These are phyloP conservation scores for Cerrena zonata DNA, from an alignment of 1,284 basidiomycete genomes.

Conservation along the genomic window DNA sequence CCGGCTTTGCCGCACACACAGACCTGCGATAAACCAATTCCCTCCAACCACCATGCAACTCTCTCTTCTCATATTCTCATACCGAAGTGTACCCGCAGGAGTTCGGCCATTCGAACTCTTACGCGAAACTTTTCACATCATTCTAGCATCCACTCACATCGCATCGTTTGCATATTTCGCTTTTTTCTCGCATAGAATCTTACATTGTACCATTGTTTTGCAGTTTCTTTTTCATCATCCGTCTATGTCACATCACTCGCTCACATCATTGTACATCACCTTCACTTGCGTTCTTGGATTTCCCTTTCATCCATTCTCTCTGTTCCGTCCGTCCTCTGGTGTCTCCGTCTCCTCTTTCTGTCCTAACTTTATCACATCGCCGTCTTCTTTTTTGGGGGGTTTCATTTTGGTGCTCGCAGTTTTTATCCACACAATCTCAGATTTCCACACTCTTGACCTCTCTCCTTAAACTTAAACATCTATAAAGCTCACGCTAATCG, in stretches of 20 bases:
- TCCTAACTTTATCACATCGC: too few relatives aligned
- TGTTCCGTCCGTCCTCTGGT: not conserved
- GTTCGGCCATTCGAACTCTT: not conserved
- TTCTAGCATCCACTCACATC: not conserved
- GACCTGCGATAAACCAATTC: constrained; percentile 2
- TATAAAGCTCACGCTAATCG: not conserved
- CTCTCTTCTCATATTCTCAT: not conserved
- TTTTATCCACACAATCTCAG: constrained; percentile 1
- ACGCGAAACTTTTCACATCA: not conserved
- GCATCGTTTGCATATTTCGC: not conserved
- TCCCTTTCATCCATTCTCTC: not conserved
- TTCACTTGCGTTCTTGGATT: not conserved
- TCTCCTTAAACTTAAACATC: not conserved
- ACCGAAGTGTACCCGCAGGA: not conserved
- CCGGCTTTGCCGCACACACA: not conserved
- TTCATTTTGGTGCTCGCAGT: too few relatives aligned
- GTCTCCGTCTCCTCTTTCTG: not conserved
- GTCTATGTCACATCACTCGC: not conserved
- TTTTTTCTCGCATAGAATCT: not conserved
- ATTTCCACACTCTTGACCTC: not conserved
- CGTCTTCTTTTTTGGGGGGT: too few relatives aligned
- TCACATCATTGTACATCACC: not conserved
- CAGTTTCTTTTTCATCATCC: not conserved
- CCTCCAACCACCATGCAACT: not conserved
- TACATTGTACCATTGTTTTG: not conserved